Evolutionary conservation across 2,329 filamentous ascomycete genomes (phyloP).

Genomic region (Alternaria sp.): DNA sequence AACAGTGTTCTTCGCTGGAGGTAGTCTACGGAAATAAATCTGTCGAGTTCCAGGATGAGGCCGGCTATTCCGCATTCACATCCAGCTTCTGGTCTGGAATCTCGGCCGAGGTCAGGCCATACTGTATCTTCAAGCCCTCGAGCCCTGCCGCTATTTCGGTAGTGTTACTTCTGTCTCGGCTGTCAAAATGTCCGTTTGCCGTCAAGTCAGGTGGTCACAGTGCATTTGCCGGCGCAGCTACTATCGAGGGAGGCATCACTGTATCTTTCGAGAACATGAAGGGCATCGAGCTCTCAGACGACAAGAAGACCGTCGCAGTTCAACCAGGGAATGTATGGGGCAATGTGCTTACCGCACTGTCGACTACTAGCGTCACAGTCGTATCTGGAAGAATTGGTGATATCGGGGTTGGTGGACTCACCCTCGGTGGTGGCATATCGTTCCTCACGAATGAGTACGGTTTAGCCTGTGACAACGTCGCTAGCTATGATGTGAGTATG

Average conservation of each 20-base stretch:
- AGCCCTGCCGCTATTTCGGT: slow-evolving; percentile 19
- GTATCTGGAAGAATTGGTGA: slow-evolving; percentile 39
- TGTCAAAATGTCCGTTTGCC: slow-evolving; percentile 45
- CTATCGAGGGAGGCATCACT: slow-evolving; percentile 52
- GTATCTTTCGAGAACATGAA: slow-evolving; percentile 49
- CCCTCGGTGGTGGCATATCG: slow-evolving; percentile 35
- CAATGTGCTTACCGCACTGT: slow-evolving; percentile 35
- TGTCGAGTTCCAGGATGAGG: slow-evolving; percentile 4
- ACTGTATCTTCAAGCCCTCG: slow-evolving; percentile 31
- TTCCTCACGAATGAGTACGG: slow-evolving; percentile 26
- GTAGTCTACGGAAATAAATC: slow-evolving; percentile 21
- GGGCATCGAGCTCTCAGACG: slow-evolving; percentile 27
- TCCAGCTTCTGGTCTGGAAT: slow-evolving; percentile 31
- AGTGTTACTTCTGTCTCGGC: slow-evolving; percentile 16
- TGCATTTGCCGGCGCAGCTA: slow-evolving; percentile 47
- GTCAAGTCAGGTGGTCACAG: slow-evolving; percentile 54
- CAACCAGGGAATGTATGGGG: slow-evolving; percentile 45
- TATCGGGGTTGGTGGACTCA: slow-evolving; percentile 41
- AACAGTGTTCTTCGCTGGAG: slow-evolving; percentile 25
- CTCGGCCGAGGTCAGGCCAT: slow-evolving; percentile 23
- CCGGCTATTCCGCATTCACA: slow-evolving; percentile 18
- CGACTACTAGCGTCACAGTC: slow-evolving; percentile 23
- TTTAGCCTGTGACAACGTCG: slow-evolving; percentile 25
- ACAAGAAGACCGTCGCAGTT: slow-evolving; percentile 33
- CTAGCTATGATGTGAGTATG: slow-evolving; percentile 19